Evolutionary conservation across 768 basidiomycete genomes (phyloP), one percentile per base, ranked within the genome.

Genomic region (Phaffia australis): DNA sequence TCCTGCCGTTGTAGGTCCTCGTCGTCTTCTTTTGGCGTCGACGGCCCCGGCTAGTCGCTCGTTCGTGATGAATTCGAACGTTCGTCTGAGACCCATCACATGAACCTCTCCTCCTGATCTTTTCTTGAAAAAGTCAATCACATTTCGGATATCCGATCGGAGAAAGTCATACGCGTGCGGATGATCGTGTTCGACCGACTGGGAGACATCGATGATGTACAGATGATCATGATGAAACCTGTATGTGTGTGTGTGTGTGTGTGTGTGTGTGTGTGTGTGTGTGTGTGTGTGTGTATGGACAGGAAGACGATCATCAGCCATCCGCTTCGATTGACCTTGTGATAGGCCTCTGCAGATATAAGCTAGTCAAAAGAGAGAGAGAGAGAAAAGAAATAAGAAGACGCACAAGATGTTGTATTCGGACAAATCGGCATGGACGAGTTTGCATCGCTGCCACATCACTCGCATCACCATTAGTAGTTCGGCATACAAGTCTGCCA

Each of bases 151-250:
- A 76, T 99, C 95, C 55, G 81, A 85, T 30, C 93, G 85, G 48
- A 99, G 81, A 78, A 99, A 99, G 76, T 99, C 94, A 74, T 92
- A 97, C 0, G 95, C 90, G 32, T 87, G 81, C 0, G 94, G 95
- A 72, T 99, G 95, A 76, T 98, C 94, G 74, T 97, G 93, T 72
- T 99, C 95, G 47, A 99, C 93, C 70, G 90, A 93, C 75, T 99
- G 95, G 1, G 93, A 95, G 66, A 99, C 95, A 76, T 99, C 95
- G 78, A 99, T 98, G 72, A 98, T 86, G 77, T 83, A 91, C 21
- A 95, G 81, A 72, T 90, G 89, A 0, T 77, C 80, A 11, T 75
- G 64, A 70, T 79, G 79, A 59, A 77, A 77, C 21, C 77, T 78
- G 67, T 11, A 1, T 49, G 56, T 18, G 25, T 11, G 30, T 11